Evolutionary conservation across 768 basidiomycete genomes (phyloP).

Genomic region (Psilocybe cyanescens): DNA sequence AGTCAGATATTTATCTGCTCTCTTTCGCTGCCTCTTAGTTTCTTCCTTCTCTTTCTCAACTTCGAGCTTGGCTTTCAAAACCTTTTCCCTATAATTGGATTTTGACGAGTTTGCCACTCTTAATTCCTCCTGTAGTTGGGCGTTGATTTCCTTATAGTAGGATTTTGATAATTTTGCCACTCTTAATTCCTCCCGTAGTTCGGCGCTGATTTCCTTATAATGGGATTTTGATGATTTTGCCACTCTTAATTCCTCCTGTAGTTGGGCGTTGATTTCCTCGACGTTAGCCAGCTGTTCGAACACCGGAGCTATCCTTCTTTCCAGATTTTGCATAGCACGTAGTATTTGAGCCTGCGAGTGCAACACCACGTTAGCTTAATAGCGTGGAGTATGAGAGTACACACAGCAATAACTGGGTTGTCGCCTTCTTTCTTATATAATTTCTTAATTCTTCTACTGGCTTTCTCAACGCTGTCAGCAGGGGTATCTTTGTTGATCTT

Average conservation of each 20-base stretch:
- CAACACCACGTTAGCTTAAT: background rate
- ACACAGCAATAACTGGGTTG: background rate
- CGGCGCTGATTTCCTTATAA: background rate
- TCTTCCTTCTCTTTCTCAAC: background rate
- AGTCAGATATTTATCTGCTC: conserved; percentile 4
- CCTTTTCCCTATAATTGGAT: background rate
- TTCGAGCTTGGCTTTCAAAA: background rate
- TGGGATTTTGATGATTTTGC: background rate
- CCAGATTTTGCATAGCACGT: conserved; percentile 5
- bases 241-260: background rate
- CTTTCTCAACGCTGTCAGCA: conserved; percentile 1
- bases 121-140: too few species aligned
- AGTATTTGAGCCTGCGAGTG: background rate
- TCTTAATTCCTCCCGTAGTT: too few species aligned
- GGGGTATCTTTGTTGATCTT: conserved; percentile 7
- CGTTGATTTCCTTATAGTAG: too few species aligned
- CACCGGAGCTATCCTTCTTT: conserved; percentile 4
- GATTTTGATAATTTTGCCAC: too few species aligned
- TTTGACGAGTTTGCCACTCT: too few species aligned
- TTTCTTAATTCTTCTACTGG: conserved; percentile 3
- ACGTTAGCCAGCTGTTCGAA: conserved; percentile 5
- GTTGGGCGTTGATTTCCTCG: background rate
- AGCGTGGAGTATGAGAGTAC: background rate
- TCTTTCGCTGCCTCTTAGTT: conserved; percentile 1
- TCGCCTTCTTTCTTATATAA: background rate